These are phyloP conservation scores for Russula olivacea DNA, from an alignment of 768 basidiomycete species.

Conservation along the genomic window DNA sequence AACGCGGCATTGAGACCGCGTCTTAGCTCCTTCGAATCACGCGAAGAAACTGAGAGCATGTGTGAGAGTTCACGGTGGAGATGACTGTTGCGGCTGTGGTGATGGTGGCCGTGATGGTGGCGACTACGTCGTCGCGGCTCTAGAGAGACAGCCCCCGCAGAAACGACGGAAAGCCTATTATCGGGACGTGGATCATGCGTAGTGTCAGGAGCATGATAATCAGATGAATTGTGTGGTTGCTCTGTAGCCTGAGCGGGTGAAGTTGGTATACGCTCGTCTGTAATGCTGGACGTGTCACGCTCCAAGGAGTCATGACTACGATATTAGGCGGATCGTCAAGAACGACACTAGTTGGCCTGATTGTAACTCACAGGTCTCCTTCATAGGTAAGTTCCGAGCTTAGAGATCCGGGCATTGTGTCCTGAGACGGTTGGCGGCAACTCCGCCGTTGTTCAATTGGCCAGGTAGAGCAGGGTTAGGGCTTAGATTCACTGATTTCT, in stretches of 20 bases:
- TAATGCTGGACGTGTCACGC: background rate
- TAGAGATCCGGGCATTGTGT: conserved; percentile 8
- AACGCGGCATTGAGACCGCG: conserved; percentile 29
- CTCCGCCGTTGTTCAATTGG: background rate
- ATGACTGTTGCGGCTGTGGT: conserved; percentile 15
- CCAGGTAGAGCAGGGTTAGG: conserved; percentile 19
- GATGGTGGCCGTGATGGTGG: conserved; percentile 14
- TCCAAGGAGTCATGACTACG: background rate
- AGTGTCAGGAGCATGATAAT: background rate
- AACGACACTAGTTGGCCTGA: background rate
- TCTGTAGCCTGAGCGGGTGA: conserved; percentile 1
- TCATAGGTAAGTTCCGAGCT: conserved; percentile 16
- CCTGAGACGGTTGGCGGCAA: background rate
- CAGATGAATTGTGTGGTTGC: background rate
- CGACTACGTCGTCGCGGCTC: conserved; percentile 23
- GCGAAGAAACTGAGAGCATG: conserved; percentile 22
- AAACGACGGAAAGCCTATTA: conserved; percentile 19
- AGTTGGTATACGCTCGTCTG: background rate
- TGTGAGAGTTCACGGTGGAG: conserved; percentile 23
- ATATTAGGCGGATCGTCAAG: conserved; percentile 11
- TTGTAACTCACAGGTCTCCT: conserved; percentile 12
- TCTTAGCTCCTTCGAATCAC: conserved; percentile 29
- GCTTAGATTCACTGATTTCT: conserved; percentile 9
- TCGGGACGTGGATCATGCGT: conserved; percentile 5
- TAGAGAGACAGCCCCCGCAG: conserved; percentile 12